Base-by-base conservation (phyloP, 1,139 yeast species). In the Suhomyces bribrorum region DNA sequence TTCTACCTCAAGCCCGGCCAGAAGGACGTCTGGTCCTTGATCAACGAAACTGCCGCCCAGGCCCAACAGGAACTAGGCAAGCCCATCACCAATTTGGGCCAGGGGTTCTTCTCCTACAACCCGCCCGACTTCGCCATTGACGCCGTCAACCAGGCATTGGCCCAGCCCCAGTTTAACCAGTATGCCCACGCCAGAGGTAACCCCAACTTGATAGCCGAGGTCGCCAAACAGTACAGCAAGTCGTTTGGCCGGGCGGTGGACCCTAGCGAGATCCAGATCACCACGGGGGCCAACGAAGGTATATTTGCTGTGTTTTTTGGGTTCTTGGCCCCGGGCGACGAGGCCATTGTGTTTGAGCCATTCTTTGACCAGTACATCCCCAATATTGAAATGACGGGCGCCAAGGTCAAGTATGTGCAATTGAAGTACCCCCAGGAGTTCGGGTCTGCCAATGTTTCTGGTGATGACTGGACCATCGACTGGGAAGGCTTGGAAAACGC, bases 261-360 rank as follows among this genome's bases (percentile, higher is more conserved):
- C 17, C 65, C 73, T n/a, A 73, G 79, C 28, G 84, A 88, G 53
- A 73, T 92, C 31, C 79, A 84, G 41, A 82, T 90, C 35, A 87
- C 97, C 29, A 90, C 97, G 1, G 98, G 98, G 40, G 98, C 98
- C 31, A 92, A 92, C 54, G 97, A 92, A 64, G 98, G 97, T 29
- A 86, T 92, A 73, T 75, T 87, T 42, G 66, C 96, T 2, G 80
- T 86, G 4, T 82, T 90, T 58, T 85, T 89, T 44, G 98, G 94
- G 0, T 84, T 89, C 50, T 66, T 92, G 47, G 77, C 86, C 34
- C 79, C 82, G 2, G 97, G 95, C 13, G 98, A 92, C 57, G 98
- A 92, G 62, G 98, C 84, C 14, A 86, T 92, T 62, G 97, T 92
- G n/a, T 86, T 92, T 59, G 96, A 92, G 62, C 98, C 98, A 2